Percentiles rank a stretch among this genome's conserved stretches.
These are phyloP conservation scores for Dipteronia sinensis DNA, from an alignment of 345 rosid genomes.

Conservation along the genomic window DNA sequence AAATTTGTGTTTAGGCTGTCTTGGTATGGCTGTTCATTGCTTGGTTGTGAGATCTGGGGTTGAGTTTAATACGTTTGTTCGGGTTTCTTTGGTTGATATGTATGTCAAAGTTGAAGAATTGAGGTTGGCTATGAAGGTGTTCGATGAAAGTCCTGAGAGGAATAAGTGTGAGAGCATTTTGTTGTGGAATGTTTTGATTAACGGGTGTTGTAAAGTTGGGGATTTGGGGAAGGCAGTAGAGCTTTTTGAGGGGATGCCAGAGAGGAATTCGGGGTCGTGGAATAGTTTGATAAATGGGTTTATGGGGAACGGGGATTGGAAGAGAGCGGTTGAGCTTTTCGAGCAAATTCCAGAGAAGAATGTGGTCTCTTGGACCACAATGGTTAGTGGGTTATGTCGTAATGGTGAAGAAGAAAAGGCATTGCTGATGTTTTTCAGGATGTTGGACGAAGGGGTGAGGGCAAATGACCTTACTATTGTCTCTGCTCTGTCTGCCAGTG, in stretches of 20 bases:
- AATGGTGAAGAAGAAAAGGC: slow-evolving; percentile 48
- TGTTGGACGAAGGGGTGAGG: slow-evolving; percentile 53
- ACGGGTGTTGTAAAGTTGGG: slow-evolving; percentile 53
- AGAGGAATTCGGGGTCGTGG: slow-evolving; percentile 54
- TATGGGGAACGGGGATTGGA: slow-evolving; percentile 37
- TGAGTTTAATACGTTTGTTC: slow-evolving; percentile 50
- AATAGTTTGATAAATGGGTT: slow-evolving; percentile 63
- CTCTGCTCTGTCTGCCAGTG: slow-evolving; percentile 63
- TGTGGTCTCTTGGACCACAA: slow-evolving; percentile 62
- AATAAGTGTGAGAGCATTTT: slow-evolving; percentile 38
- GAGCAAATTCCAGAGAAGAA: slow-evolving; percentile 46
- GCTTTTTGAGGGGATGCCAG: slow-evolving; percentile 53
- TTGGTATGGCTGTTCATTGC: slow-evolving; percentile 48
- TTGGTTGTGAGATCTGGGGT: slow-evolving; percentile 39
- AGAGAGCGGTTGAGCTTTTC: slow-evolving; percentile 46
- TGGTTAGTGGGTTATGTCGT: slow-evolving; percentile 50
- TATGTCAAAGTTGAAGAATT: slow-evolving; percentile 46
- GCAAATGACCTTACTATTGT: slow-evolving; percentile 51
- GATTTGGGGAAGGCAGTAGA: slow-evolving; percentile 47
- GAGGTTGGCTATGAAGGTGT: slow-evolving; percentile 42
- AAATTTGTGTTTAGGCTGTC: slow-evolving; percentile 29
- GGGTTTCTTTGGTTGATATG: slow-evolving; percentile 51
- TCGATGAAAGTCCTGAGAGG: slow-evolving; percentile 61
- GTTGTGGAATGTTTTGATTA: slow-evolving; percentile 68
- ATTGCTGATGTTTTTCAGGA: slow-evolving; percentile 44